These are phyloP conservation scores for Eimeria necatrix DNA, from an alignment of 169 alveolate genomes.

Conservation along the genomic window DNA sequence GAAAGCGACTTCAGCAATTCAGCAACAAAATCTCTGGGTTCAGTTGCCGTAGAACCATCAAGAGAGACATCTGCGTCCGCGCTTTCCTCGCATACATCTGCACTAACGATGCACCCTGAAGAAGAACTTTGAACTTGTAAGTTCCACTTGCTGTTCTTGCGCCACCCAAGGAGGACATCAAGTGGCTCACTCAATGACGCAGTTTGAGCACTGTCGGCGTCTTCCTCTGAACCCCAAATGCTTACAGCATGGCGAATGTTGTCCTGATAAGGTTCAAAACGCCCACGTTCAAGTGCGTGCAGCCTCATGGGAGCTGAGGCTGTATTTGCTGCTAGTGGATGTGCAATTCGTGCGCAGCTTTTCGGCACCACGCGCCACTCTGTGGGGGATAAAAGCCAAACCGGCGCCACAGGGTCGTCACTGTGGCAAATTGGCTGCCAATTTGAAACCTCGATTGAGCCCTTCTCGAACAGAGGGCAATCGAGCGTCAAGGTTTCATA, in stretches of 20 bases:
- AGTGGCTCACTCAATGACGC: not conserved
- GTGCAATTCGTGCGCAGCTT: not conserved
- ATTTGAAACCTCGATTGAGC: not conserved
- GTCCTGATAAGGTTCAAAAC: slow-evolving; percentile 25
- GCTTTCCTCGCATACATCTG: slow-evolving; percentile 19
- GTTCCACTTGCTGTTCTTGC: not conserved
- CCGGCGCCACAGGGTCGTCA: slow-evolving; percentile 70
- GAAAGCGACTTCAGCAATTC: not conserved
- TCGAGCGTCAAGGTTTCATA: slow-evolving; percentile 95
- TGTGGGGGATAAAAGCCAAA: slow-evolving; percentile 51
- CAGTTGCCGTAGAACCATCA: not conserved
- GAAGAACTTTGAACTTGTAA: not conserved
- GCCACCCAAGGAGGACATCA: not conserved
- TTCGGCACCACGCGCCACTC: slow-evolving; percentile 50
- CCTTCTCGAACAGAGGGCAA: slow-evolving; percentile 78
- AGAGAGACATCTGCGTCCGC: not conserved
- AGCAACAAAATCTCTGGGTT: not conserved
- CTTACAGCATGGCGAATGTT: not conserved
- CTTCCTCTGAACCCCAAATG: not conserved
- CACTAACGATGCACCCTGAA: slow-evolving; percentile 14
- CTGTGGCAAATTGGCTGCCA: slow-evolving; percentile 64
- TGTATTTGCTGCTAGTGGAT: not conserved
- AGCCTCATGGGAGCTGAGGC: not conserved
- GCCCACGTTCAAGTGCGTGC: not conserved
- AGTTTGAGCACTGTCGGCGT: not conserved